These are phyloP conservation scores for Ceratorhiza oryzae-sativae DNA, from an alignment of 1,284 basidiomycete genomes.

Conservation along the genomic window DNA sequence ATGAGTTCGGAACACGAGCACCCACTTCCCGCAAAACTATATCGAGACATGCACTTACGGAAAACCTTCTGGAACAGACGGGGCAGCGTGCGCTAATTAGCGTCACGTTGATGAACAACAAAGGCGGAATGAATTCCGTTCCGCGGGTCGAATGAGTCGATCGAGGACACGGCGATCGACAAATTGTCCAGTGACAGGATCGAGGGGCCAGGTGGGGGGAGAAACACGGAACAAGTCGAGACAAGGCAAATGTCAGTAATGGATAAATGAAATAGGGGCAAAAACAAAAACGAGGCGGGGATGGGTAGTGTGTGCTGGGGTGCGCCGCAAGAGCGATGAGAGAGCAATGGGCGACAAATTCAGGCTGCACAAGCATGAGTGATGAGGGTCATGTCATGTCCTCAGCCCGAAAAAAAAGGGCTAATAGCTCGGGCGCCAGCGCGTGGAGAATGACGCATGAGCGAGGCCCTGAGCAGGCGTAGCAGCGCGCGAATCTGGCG, in stretches of 20 bases:
- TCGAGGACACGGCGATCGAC: too few relatives aligned
- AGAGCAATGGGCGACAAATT: too few relatives aligned
- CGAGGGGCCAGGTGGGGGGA: too few relatives aligned
- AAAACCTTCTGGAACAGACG: conserved; percentile 29
- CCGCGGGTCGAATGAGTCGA: too few relatives aligned
- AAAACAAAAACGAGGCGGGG: background rate
- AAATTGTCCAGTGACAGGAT: too few relatives aligned
- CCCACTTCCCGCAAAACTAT: background rate
- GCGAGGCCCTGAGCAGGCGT: background rate
- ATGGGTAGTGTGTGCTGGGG: too few relatives aligned
- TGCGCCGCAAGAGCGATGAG: too few relatives aligned
- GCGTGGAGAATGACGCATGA: background rate
- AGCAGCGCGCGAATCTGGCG: too few relatives aligned
- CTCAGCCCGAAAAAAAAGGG: background rate
- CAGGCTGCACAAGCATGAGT: too few relatives aligned
- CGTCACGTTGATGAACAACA: background rate
- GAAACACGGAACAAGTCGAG: too few relatives aligned
- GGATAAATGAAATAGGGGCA: background rate
- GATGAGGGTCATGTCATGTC: background rate
- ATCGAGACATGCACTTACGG: background rate
- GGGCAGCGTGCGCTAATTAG: conserved; percentile 36
- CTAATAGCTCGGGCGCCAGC: background rate
- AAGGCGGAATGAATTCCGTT: too few relatives aligned
- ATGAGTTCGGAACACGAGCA: too few relatives aligned
- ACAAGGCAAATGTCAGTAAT: background rate